Evolutionary conservation across 305 asterid species (phyloP).

Genomic region (Fraxinus paxiana): DNA sequence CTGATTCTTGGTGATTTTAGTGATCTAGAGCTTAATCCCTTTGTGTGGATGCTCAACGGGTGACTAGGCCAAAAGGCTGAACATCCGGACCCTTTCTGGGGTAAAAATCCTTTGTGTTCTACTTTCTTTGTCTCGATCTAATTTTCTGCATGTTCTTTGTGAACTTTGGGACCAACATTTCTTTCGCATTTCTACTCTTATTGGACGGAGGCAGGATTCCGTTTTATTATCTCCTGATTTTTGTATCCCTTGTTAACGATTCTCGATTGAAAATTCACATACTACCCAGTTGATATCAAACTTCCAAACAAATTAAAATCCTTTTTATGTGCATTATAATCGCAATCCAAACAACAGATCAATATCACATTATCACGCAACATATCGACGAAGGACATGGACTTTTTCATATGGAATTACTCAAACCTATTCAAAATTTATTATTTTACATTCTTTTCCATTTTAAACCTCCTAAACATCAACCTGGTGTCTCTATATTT

Average conservation of each 20-base stretch:
- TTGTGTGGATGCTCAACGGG: too few relatives aligned
- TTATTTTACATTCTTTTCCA: not conserved
- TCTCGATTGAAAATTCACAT: not conserved
- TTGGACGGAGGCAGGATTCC: not conserved
- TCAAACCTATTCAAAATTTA: not conserved
- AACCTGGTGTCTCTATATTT: not conserved
- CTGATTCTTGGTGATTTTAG: too few relatives aligned
- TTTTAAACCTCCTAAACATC: not conserved
- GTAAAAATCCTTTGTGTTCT: too few relatives aligned
- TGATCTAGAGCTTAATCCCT: too few relatives aligned
- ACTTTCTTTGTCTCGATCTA: too few relatives aligned
- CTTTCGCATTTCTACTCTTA: not conserved
- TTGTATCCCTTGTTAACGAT: not conserved
- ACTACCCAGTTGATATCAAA: not conserved
- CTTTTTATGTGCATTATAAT: not conserved
- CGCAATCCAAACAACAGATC: not conserved
- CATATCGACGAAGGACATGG: not conserved
- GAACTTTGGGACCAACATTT: not conserved
- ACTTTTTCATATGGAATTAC: not conserved
- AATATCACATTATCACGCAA: not conserved
- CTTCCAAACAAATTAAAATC: not conserved
- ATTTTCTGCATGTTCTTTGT: too few relatives aligned
- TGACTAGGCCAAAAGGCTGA: too few relatives aligned
- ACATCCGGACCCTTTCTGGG: too few relatives aligned
- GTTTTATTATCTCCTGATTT: not conserved